Base-by-base conservation (phyloP, 805 yeast species). In the Teunomyces lycoperdinae region DNA sequence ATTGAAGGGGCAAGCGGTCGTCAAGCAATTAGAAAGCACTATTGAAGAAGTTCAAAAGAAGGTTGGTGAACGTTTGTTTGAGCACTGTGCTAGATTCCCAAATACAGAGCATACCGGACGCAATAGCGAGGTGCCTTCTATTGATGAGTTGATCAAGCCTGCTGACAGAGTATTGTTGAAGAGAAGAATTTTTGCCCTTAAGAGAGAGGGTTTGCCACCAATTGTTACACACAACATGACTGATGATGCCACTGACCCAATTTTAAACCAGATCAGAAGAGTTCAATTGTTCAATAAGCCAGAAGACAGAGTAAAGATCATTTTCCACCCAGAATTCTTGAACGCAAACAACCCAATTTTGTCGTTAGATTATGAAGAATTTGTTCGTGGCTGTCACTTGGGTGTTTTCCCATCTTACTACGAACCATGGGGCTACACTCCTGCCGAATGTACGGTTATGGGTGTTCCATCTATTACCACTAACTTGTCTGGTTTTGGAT, bases 381-480 rank as follows among this genome's bases (percentile, higher is more conserved):
- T 92, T 67, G 99, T 92, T 42, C 81, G 99, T 57, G 99, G 99
- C 51, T 91, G 97, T 66, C 98, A 92, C 69, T 74, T 94, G 67
- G 99, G 99, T 66, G 96, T 92, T 44, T 92, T 92, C 84, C 99
- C 99, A 43, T 89, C 97, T 0, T 92, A 92, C 71, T 92, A 92
- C 64, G 99, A 92, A 71, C 99, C 99, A 3, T 92, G 99, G 99
- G 99, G 99, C 34, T 92, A 92, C 68, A 92, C 99, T 2, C 99
- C 99, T 3, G 98, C 98, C 7, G 99, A 92, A 67, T 94, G 99
- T 74, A 92, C 99, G 0, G 99, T 94, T 20, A 92, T 92, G 99
- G 99, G 99, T 48, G 96, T 94, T 50, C 99, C 99, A 13, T 89
- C 97, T 5, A 88, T 92, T 61, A 92, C 99, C 9, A 92, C 99